Percentiles rank a stretch among this genome's conserved stretches.
Evolutionary conservation across 306 rosid species (phyloP).

Genomic region (Malus orientalis): DNA sequence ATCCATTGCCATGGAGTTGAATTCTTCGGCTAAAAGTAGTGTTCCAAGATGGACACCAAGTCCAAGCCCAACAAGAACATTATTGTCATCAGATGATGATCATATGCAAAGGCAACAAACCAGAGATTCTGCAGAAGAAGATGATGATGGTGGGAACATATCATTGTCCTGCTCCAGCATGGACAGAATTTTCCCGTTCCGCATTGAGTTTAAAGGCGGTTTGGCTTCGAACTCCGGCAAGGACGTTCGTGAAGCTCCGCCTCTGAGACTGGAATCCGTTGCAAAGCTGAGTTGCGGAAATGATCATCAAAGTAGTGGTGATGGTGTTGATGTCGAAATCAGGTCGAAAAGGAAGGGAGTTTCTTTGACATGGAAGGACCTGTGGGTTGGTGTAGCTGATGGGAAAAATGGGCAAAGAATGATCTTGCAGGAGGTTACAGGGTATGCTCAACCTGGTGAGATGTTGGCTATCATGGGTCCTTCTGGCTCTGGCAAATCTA

Average conservation of each 20-base stretch:
- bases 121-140: slow-evolving; percentile 1
- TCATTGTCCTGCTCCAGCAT: background rate
- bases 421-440: slow-evolving; percentile 31
- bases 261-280: background rate
- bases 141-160: background rate
- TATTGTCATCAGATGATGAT: background rate
- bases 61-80: slow-evolving; percentile 13
- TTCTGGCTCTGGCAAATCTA: slow-evolving; percentile 65
- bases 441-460: slow-evolving; percentile 57
- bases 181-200: slow-evolving; percentile 18
- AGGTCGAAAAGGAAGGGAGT: background rate
- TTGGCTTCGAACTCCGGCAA: background rate
- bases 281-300: background rate
- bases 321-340: background rate
- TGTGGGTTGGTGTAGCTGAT: slow-evolving; percentile 22
- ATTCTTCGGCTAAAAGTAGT: background rate
- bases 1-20: background rate
- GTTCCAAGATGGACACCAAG: slow-evolving; percentile 29
- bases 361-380: slow-evolving; percentile 27
- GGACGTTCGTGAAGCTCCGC: background rate
- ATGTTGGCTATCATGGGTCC: slow-evolving; percentile 78
- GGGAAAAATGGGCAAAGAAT: slow-evolving; percentile 7
- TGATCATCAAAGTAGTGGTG: background rate
- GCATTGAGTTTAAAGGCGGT: background rate
- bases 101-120: background rate